These are phyloP conservation scores for Fusarium marasasianum DNA, from an alignment of 2,329 filamentous ascomycete genomes.

Conservation along the genomic window DNA sequence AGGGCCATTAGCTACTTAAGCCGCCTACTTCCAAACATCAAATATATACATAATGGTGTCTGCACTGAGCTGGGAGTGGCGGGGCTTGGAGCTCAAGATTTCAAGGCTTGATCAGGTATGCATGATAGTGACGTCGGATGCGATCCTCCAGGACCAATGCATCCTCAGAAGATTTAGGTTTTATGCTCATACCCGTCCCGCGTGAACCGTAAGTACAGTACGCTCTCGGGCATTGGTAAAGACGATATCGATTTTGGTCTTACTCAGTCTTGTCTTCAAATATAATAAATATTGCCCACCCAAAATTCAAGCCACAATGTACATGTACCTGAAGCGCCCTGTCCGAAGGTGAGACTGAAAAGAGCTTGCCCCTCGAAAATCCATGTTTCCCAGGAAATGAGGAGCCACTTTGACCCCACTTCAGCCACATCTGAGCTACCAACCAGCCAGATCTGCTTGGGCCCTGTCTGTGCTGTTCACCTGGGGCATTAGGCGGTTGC, in stretches of 20 bases:
- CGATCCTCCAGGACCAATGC: background rate
- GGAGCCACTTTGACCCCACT: slow-evolving; percentile 26
- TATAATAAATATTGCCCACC: background rate
- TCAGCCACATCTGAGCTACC: slow-evolving; percentile 26
- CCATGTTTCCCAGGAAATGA: slow-evolving; percentile 25
- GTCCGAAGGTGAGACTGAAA: slow-evolving; percentile 9
- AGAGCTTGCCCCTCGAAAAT: slow-evolving; percentile 13
- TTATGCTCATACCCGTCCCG: background rate
- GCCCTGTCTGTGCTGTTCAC: background rate
- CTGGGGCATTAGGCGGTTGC: background rate
- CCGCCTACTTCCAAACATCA: background rate
- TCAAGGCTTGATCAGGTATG: slow-evolving; percentile 17
- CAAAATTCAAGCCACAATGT: slow-evolving; percentile 20
- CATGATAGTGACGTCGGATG: slow-evolving; percentile 6
- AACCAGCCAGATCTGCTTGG: background rate
- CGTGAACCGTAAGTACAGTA: background rate
- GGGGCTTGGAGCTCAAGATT: slow-evolving; percentile 15
- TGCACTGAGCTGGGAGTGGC: background rate
- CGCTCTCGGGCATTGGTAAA: background rate
- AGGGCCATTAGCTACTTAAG: background rate
- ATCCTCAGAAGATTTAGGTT: background rate
- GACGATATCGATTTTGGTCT: background rate
- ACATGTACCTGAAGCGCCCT: slow-evolving; percentile 7
- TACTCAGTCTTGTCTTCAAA: background rate
- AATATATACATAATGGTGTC: background rate